phyloP scores from a whole-genome alignment of 768 basidiomycete genomes.

The Lactifluus subvellereus region DNA sequence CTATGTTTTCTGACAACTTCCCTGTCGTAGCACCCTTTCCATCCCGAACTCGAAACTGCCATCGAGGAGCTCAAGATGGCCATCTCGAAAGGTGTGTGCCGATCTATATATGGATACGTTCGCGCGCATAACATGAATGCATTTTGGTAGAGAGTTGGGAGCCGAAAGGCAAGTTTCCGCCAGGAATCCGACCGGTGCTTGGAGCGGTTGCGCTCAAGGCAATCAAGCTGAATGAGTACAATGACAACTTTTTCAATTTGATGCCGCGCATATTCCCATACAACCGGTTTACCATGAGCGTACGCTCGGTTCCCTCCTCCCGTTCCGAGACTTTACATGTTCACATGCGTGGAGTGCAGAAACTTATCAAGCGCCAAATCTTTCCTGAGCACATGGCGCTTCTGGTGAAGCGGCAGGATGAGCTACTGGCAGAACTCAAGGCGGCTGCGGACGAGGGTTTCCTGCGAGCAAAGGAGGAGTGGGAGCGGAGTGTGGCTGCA shows the following conservation, averaged over 20 bases:
- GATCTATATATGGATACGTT: not conserved
- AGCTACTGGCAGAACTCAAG: slow-evolving; percentile 57
- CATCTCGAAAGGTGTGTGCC: slow-evolving; percentile 50
- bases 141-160: slow-evolving; percentile 59
- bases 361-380: slow-evolving; percentile 89
- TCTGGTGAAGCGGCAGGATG: slow-evolving; percentile 61
- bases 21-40: slow-evolving; percentile 52
- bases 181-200: slow-evolving; percentile 65
- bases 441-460: slow-evolving; percentile 60
- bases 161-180: slow-evolving; percentile 87
- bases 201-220: slow-evolving; percentile 70
- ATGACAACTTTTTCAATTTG: slow-evolving; percentile 84
- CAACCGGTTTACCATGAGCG: slow-evolving; percentile 91
- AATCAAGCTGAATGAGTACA: slow-evolving; percentile 79
- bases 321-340: not conserved
- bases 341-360: slow-evolving; percentile 40
- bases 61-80: slow-evolving; percentile 55
- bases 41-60: slow-evolving; percentile 57
- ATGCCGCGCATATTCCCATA: slow-evolving; percentile 89
- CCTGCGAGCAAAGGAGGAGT: slow-evolving; percentile 65
- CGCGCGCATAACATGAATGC: not conserved
- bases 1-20: not conserved
- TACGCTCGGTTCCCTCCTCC: slow-evolving; percentile 33
- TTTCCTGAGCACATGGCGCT: slow-evolving; percentile 66
- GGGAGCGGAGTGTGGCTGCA: slow-evolving; percentile 58